Evolutionary conservation across 331 rosid species (phyloP).

Genomic region (Quercus tomentella): DNA sequence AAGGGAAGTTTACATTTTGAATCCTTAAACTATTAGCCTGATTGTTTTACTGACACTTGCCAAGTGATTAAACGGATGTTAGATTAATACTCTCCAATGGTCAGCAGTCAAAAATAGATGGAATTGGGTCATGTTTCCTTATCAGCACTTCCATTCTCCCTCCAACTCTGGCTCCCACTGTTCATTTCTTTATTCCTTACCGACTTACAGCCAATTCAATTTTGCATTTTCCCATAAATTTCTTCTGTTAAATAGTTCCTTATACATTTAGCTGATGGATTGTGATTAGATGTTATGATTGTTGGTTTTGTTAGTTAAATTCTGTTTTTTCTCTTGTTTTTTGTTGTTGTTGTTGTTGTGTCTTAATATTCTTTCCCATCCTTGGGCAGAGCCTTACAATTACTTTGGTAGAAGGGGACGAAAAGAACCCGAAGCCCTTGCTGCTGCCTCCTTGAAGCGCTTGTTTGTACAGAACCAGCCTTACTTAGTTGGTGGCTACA

Average conservation of each 20-base stretch:
- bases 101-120: not conserved
- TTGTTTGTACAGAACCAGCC: slow-evolving; percentile 94
- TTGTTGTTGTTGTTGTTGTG: not conserved
- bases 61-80: not conserved
- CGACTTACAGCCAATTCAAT: not conserved
- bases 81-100: not conserved
- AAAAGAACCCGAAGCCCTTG: slow-evolving; percentile 95
- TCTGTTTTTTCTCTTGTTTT: not conserved
- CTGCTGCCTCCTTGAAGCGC: slow-evolving; percentile 93
- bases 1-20: not conserved
- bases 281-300: not conserved
- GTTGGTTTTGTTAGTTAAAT: not conserved
- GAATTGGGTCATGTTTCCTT: not conserved
- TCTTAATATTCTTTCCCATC: slow-evolving; percentile 6
- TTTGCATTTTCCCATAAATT: not conserved
- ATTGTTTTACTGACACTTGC: not conserved
- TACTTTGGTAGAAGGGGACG: slow-evolving; percentile 91
- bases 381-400: slow-evolving; percentile 80
- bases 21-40: not conserved
- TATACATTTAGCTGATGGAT: not conserved
- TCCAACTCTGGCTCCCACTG: not conserved
- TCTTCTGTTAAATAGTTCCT: not conserved
- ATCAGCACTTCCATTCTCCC: not conserved
- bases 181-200: not conserved
- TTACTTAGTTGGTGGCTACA: slow-evolving; percentile 77